Base-by-base conservation (phyloP, 768 basidiomycete species). In the Rhizopogon rudus region DNA sequence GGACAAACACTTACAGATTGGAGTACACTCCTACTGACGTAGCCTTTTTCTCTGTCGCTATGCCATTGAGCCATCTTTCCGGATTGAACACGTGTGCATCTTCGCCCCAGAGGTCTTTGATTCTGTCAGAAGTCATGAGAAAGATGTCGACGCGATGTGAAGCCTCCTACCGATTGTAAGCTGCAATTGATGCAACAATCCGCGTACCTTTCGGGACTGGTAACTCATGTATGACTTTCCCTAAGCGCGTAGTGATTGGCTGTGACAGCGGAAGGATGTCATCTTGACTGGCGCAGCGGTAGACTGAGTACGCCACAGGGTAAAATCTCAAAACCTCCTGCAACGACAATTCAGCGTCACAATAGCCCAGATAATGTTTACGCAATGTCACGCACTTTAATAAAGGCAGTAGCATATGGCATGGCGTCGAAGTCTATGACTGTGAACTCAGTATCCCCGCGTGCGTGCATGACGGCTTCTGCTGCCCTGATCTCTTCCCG, bases 191-290 rank as follows among this genome's bases (percentile, higher is more conserved):
- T 25, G 4, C 25, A 25, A 25, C 25, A 25, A 25, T 25, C 4
- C 25, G 25, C 3, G 25, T 25, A 25, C 25, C 25, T 4, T 25
- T 25, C 25, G 25, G 25, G 25, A 86, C 68, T 3, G 76, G 73
- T 9, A 85, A 49, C 51, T 79, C 71, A 10, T 60, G 65, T 41
- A 80, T 63, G 9, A 69, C 52, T 54, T 75, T 68, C 6, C 83
- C 84, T 1, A 74, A 73, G 25, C 68, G 69, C 3, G 75, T 78
- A 52, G 59, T 69, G 46, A 84, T 75, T 1, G 83, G 81, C 53
- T 68, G 75, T 5, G 81, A 77, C 39, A 89, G 75, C 0, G 87
- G 83, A 22, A 89, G 63, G 29, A 83, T 63, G 53, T 84, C 80
- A 58, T 88, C 84, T 20, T 69, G 65, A 1, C 66, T 70, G 0